phyloP scores from a whole-genome alignment of 2,329 filamentous ascomycete genomes.

The Ophiostoma sp. region DNA sequence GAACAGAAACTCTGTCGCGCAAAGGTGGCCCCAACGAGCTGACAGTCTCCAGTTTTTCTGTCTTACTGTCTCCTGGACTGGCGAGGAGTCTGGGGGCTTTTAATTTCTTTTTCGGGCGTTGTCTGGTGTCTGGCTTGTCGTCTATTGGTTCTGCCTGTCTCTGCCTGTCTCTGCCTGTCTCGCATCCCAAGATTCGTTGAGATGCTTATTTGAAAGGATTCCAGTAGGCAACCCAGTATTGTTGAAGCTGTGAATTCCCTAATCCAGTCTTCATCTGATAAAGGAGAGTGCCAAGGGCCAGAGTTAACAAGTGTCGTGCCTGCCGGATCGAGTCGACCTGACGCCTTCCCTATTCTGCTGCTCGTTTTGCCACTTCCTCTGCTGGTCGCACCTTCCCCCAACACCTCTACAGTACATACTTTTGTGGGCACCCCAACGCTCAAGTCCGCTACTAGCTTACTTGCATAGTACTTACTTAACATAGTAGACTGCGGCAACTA shows the following conservation, averaged over 20 bases:
- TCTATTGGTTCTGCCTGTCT: not conserved
- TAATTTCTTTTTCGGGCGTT: not conserved
- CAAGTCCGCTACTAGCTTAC: too few relatives aligned
- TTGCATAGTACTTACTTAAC: too few relatives aligned
- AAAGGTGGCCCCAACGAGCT: conserved; percentile 1
- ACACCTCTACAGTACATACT: not conserved
- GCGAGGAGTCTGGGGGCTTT: not conserved
- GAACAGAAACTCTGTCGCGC: too few relatives aligned
- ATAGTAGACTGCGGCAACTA: too few relatives aligned
- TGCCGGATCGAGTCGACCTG: not conserved
- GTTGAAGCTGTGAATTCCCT: too few relatives aligned
- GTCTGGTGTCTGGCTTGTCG: not conserved
- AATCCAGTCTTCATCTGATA: not conserved
- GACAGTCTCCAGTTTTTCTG: conserved; percentile 3
- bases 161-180: not conserved
- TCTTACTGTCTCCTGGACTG: not conserved
- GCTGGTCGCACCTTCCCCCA: not conserved
- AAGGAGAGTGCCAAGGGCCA: not conserved
- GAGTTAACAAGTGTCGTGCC: not conserved
- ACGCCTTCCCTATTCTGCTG: conserved; percentile 1
- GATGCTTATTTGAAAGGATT: not conserved
- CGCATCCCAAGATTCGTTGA: not conserved
- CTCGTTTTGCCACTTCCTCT: not conserved
- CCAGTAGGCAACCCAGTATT: too few relatives aligned
- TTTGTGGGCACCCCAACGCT: not conserved